Evolutionary conservation across 805 yeast genomes (phyloP), one percentile per base, ranked within the genome.

Genomic region (Teunomyces aglyptinius): DNA sequence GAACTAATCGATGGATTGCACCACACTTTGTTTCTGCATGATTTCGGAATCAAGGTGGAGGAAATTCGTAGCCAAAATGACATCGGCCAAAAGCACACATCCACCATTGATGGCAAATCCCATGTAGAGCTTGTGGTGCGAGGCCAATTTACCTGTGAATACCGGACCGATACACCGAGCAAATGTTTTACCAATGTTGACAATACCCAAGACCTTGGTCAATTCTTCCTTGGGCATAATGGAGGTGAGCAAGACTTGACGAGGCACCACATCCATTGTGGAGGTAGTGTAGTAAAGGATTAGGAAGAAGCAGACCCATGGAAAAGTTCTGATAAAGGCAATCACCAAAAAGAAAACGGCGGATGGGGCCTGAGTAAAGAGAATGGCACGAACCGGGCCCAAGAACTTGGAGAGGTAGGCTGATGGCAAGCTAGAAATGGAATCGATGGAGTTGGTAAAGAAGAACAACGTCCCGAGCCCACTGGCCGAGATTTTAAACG

Each of bases 181-280:
- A 52, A 87, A 75, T 1, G 96, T 91, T 63, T 89, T 89, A 20
- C 86, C 89, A 32, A 90, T 82, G 58, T 89, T 90, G 7, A 90
- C 96, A 1, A 86, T 71, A 1, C 97, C 97, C 82, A 90, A 76
- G 1, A 86, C 90, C 54, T 75, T 78, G 2, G 96, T 82, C 41
- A 91, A 68, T 41, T 88, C 94, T 8, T 71, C 64, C 10, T 77
- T 75, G 12, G 76, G 73, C 33, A 90, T 81, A 16, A 89, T 70
- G 2, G 86, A 75, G 0, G 95, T 83, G 42, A 90, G 65, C 34
- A 90, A 71, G 6, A 89, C 80, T 65, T 89, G 96, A 43, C 97
- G 78, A 5, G 97, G 96, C 2, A 89, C 94, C 24, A 89, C 96
- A 61, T 90, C 97, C 91, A 90, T 89, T 1, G 91, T 81, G 2